A percentile compares a stretch with the other conserved stretches of the same genome.
Conservation (phyloP, 2,329 filamentous ascomycete species). For the Xylaria sp. region DNA sequence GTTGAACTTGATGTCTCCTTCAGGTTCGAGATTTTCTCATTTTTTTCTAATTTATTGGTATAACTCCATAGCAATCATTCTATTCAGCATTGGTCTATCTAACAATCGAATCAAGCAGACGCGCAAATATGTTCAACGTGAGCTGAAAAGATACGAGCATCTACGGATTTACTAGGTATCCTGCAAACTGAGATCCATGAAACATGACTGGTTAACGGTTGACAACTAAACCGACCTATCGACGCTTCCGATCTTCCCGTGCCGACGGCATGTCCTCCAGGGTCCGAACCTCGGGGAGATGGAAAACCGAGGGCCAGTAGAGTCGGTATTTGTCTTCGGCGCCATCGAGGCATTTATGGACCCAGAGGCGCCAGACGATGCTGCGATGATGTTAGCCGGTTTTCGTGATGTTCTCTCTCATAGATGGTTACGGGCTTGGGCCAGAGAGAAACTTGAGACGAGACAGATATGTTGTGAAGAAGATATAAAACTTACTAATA, state of each 20-base stretch:
- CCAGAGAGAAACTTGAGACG: neutral
- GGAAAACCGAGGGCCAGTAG: slow-evolving; percentile 60
- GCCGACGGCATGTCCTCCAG: slow-evolving; percentile 19
- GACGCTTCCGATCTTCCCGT: slow-evolving; percentile 26
- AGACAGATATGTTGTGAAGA: neutral
- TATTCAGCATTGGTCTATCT: too few relatives aligned
- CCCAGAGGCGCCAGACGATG: slow-evolving; percentile 78
- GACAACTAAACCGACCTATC: slow-evolving; percentile 7
- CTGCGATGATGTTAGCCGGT: slow-evolving; percentile 11
- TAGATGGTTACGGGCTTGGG: neutral
- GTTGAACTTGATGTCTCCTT: too few relatives aligned
- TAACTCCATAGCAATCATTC: too few relatives aligned
- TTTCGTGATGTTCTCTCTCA: neutral
- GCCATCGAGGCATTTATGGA: slow-evolving; percentile 69
- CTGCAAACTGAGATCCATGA: too few relatives aligned
- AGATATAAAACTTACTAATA: slow-evolving; percentile 46
- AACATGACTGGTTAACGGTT: too few relatives aligned
- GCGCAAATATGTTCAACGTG: too few relatives aligned
- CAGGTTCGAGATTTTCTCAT: too few relatives aligned
- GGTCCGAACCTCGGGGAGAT: slow-evolving; percentile 44
- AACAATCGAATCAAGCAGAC: too few relatives aligned
- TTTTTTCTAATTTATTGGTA: too few relatives aligned
- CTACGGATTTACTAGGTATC: neutral
- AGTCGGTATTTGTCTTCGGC: slow-evolving; percentile 66
- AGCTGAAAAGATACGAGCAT: neutral